phyloP scores from a whole-genome alignment of 2,329 filamentous ascomycete species.

The Botryotinia narcissicola region DNA sequence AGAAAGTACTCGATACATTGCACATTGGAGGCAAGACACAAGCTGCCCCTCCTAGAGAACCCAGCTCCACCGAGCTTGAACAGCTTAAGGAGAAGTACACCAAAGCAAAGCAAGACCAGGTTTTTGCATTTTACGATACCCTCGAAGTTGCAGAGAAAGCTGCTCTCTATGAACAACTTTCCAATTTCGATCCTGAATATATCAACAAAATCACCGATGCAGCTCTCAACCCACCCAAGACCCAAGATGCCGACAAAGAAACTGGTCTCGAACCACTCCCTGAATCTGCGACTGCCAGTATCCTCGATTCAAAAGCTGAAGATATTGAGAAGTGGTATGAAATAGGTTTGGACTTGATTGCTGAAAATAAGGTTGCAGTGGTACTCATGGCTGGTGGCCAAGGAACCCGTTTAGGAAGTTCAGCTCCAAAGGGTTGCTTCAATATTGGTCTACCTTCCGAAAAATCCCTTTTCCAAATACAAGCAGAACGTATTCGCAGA shows the following conservation, averaged over 20 bases:
- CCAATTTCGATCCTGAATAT: constrained; percentile 74
- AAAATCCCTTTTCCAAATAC: constrained; percentile 96
- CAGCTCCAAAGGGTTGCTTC: constrained; percentile 95
- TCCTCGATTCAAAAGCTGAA: constrained; percentile 79
- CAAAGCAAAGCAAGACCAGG: constrained; percentile 73
- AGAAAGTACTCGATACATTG: constrained; percentile 49
- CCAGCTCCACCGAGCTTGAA: constrained; percentile 44
- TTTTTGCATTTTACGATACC: constrained; percentile 84
- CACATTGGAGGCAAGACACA: constrained; percentile 38
- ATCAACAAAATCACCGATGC: constrained; percentile 85
- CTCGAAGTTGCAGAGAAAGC: constrained; percentile 72
- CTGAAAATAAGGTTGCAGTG: constrained; percentile 71
- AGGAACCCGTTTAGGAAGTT: constrained; percentile 90
- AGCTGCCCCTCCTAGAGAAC: constrained; percentile 36
- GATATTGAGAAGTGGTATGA: constrained; percentile 85
- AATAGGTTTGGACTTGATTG: constrained; percentile 62
- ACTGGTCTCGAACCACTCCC: constrained; percentile 78
- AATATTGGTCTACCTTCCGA: constrained; percentile 89
- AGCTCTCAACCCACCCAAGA: constrained; percentile 73
- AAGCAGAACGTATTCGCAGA: constrained; percentile 89
- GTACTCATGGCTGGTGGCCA: constrained; percentile 97
- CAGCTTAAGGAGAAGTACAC: constrained; percentile 68
- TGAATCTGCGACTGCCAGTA: constrained; percentile 79
- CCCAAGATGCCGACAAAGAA: constrained; percentile 41
- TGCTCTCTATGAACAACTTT: constrained; percentile 76